A percentile compares a stretch with the other conserved stretches of the same genome.
These are phyloP conservation scores for Staphylotrichum longicolle DNA, from an alignment of 495 filamentous ascomycete species.

Conservation along the genomic window DNA sequence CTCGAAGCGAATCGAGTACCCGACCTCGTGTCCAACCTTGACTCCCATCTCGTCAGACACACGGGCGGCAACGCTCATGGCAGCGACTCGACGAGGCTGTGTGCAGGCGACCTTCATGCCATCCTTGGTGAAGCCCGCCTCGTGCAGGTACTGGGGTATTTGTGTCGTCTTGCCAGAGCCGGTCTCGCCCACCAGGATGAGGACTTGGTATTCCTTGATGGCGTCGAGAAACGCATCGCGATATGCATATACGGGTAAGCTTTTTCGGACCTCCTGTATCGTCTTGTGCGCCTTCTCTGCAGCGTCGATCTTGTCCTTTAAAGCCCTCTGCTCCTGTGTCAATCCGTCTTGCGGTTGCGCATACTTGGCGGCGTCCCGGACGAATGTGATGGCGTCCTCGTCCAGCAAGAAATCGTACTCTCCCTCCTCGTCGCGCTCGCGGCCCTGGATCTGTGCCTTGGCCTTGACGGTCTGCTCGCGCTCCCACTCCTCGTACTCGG, in stretches of 20 bases:
- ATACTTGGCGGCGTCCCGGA: conserved; percentile 70
- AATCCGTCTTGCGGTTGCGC: conserved; percentile 51
- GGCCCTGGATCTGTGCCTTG: conserved; percentile 75
- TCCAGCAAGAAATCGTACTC: conserved; percentile 96
- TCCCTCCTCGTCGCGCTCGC: conserved; percentile 74
- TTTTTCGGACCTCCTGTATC: conserved; percentile 91
- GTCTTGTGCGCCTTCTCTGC: conserved; percentile 80
- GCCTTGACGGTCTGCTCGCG: conserved; percentile 85
- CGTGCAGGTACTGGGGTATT: conserved; percentile 82
- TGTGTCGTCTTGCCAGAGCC: conserved; percentile 90
- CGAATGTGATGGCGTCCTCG: conserved; percentile 82
- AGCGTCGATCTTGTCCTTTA: conserved; percentile 77
- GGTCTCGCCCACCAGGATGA: conserved; percentile 86
- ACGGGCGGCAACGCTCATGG: conserved; percentile 92
- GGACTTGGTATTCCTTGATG: conserved; percentile 70
- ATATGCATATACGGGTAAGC: conserved; percentile 85
- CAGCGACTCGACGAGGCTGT: conserved; percentile 92
- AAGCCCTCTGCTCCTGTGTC: conserved; percentile 71
- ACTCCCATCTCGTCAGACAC: conserved; percentile 94
- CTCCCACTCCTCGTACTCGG: conserved; percentile 97
- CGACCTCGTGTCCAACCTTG: conserved; percentile 87
- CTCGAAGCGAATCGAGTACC: conserved; percentile 95
- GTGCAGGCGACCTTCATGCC: conserved; percentile 71
- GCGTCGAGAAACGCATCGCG: conserved; percentile 68
- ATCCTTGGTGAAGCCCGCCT: conserved; percentile 84